A percentile compares a stretch with the other conserved stretches of the same genome.
These are phyloP conservation scores for Hypoxylon sp. DNA, from an alignment of 2,329 filamentous ascomycete genomes.

Conservation along the genomic window DNA sequence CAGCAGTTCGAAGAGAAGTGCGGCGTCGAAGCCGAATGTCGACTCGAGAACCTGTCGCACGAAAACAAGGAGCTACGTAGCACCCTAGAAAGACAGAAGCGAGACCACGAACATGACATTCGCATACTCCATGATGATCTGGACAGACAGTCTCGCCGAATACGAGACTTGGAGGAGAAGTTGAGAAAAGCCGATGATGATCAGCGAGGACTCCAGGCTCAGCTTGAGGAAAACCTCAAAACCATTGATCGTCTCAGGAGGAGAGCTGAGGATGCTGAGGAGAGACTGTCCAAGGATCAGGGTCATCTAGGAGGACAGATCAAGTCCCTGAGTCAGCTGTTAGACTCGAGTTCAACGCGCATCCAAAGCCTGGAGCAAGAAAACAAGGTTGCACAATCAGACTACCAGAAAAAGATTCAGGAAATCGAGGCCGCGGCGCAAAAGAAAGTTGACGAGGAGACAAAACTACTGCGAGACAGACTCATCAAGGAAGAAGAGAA, in stretches of 20 bases:
- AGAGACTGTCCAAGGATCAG: constrained; percentile 48
- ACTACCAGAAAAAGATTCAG: constrained; percentile 43
- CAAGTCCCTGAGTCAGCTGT: constrained; percentile 44
- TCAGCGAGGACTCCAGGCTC: constrained; percentile 40
- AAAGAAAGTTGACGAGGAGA: constrained; percentile 74
- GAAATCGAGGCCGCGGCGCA: constrained; percentile 87
- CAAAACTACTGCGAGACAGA: constrained; percentile 77
- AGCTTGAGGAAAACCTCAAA: constrained; percentile 46
- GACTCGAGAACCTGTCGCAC: constrained; percentile 56
- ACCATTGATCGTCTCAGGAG: constrained; percentile 48
- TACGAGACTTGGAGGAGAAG: constrained; percentile 60
- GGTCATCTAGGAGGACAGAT: constrained; percentile 50
- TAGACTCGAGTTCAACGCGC: constrained; percentile 46
- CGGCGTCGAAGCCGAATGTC: constrained; percentile 46
- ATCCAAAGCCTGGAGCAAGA: constrained; percentile 47
- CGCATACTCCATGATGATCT: constrained; percentile 56
- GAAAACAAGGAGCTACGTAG: constrained; percentile 74
- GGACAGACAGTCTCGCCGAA: constrained; percentile 67
- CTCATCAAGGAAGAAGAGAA: constrained; percentile 92
- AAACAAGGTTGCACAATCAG: constrained; percentile 40
- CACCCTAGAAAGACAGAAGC: constrained; percentile 63
- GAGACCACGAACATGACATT: constrained; percentile 58
- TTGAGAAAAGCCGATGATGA: constrained; percentile 50
- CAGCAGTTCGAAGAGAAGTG: constrained; percentile 58
- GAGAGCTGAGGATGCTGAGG: constrained; percentile 48